Percentiles rank a stretch among this genome's conserved stretches.
These are phyloP conservation scores for Centrapalus pauciflorus DNA, from an alignment of 129 eudicot genomes.

Conservation along the genomic window DNA sequence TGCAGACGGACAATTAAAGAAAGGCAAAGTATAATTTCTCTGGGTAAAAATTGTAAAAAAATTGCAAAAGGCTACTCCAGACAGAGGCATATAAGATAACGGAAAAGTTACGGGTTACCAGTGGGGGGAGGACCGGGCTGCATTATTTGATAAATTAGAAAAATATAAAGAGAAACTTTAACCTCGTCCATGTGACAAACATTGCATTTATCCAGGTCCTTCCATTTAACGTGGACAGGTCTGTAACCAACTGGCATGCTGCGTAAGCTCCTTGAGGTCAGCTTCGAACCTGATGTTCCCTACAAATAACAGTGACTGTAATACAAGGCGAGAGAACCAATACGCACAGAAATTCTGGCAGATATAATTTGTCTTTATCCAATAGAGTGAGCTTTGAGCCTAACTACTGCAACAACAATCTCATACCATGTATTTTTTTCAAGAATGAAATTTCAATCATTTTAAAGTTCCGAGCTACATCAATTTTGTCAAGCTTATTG, in stretches of 20 bases:
- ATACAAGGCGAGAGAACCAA: not conserved
- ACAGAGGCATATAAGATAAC: not conserved
- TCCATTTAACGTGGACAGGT: constrained; percentile 84
- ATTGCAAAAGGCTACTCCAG: not conserved
- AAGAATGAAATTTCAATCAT: not conserved
- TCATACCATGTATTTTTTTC: not conserved
- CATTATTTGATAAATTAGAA: constrained; percentile 6
- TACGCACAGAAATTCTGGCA: not conserved
- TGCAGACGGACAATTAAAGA: not conserved
- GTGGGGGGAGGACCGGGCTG: not conserved
- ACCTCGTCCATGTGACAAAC: constrained; percentile 99
- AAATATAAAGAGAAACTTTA: not conserved
- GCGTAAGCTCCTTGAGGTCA: constrained; percentile 36
- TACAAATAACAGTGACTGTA: constrained; percentile 28
- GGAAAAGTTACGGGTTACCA: not conserved
- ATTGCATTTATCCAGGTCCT: constrained; percentile 93
- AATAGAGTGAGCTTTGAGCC: constrained; percentile 11
- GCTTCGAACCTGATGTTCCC: constrained; percentile 57
- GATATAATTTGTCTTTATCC: not conserved
- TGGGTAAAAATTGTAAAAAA: not conserved
- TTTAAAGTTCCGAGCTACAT: not conserved
- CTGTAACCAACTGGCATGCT: constrained; percentile 65
- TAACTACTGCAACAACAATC: constrained; percentile 1
- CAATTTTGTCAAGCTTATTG: too few relatives aligned
- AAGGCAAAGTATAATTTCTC: not conserved